phyloP scores from a whole-genome alignment of 345 rosid species.

The Salix viminalis region DNA sequence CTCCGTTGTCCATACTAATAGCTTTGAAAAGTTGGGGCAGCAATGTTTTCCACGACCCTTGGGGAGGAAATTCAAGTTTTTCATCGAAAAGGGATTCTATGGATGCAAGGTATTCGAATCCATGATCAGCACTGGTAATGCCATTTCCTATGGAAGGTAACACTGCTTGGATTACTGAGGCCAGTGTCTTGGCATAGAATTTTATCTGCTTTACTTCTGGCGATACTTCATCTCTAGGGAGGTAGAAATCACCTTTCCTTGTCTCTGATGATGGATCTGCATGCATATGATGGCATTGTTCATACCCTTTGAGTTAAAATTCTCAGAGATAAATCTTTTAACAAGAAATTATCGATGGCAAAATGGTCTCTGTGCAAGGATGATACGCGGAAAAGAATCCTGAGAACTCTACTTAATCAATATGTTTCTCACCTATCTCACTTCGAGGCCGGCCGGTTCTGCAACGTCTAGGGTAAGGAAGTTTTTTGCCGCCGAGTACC shows the following conservation, averaged over 20 bases:
- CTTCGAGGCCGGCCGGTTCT: constrained; percentile 36
- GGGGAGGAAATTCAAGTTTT: constrained; percentile 40
- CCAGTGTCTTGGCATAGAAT: constrained; percentile 55
- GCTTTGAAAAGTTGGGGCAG: constrained; percentile 57
- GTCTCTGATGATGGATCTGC: constrained; percentile 54
- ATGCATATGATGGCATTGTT: background rate
- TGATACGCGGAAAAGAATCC: background rate
- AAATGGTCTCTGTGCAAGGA: background rate
- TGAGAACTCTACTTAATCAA: background rate
- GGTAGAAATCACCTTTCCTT: constrained; percentile 39
- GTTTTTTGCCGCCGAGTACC: constrained; percentile 37
- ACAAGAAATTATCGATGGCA: background rate
- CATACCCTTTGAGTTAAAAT: background rate
- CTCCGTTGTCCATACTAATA: constrained; percentile 19
- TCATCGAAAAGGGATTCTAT: constrained; percentile 61
- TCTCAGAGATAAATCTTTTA: background rate
- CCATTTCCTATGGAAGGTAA: constrained; percentile 29
- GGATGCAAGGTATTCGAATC: constrained; percentile 58
- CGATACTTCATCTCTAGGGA: constrained; percentile 78
- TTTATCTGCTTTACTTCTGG: constrained; percentile 41
- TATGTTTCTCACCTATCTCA: constrained; percentile 21
- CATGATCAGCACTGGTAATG: constrained; percentile 35
- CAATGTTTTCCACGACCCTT: constrained; percentile 35
- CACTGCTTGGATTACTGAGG: constrained; percentile 55
- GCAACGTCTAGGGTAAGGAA: constrained; percentile 54